Conservation (phyloP, 1,284 basidiomycete genomes). For the Apiotrichum gracile region DNA sequence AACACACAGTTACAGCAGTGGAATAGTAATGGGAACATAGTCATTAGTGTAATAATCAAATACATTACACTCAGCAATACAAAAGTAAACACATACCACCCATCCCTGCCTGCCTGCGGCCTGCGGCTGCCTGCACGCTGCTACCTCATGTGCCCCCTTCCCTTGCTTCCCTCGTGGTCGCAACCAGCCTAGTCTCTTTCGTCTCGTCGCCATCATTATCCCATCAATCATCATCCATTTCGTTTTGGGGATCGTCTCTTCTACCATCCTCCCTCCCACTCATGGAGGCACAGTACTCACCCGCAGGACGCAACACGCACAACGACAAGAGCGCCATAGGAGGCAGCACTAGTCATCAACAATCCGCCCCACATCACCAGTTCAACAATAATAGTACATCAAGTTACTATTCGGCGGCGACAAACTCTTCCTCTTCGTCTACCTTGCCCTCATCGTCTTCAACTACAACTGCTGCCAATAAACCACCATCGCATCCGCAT, state of each 20-base stretch:
- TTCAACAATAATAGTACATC: not conserved
- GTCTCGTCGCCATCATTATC: not conserved
- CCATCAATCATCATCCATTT: not conserved
- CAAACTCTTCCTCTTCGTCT: too few relatives aligned
- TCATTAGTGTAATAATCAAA: not conserved
- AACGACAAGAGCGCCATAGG: not conserved
- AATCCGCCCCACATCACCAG: not conserved
- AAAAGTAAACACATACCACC: too few relatives aligned
- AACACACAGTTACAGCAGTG: too few relatives aligned
- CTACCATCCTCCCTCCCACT: not conserved
- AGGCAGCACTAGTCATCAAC: not conserved
- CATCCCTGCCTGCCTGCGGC: too few relatives aligned
- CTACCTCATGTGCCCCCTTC: too few relatives aligned
- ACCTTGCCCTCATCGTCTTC: too few relatives aligned
- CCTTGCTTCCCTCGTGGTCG: too few relatives aligned
- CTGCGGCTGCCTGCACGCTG: too few relatives aligned
- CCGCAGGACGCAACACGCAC: not conserved
- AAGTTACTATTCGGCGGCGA: not conserved
- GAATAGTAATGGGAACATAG: too few relatives aligned
- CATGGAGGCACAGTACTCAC: conserved; percentile 4
- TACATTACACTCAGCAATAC: too few relatives aligned
- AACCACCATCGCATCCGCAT: not conserved
- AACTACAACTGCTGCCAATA: too few relatives aligned
- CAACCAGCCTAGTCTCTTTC: not conserved
- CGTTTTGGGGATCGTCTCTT: not conserved